These are phyloP conservation scores for Agaricus sinodeliciosus DNA, from an alignment of 768 basidiomycete genomes.

Conservation along the genomic window DNA sequence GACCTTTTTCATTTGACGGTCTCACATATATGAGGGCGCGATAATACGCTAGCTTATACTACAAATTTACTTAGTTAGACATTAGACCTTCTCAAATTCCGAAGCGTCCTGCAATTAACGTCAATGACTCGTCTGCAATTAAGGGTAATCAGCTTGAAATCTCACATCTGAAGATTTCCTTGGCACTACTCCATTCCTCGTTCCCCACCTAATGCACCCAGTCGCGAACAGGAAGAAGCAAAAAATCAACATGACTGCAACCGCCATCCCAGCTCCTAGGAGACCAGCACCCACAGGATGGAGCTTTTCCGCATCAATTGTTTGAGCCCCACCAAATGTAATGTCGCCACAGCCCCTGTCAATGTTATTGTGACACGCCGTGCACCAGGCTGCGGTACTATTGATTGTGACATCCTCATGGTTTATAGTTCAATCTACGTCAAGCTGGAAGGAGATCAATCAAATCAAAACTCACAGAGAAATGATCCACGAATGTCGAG, in stretches of 20 bases:
- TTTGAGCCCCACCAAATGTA: slow-evolving; percentile 25
- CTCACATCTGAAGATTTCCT: slow-evolving; percentile 1
- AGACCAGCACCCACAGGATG: slow-evolving; percentile 58
- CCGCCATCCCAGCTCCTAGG: slow-evolving; percentile 52
- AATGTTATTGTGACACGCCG: slow-evolving; percentile 46
- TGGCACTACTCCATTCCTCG: not conserved
- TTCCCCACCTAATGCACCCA: slow-evolving; percentile 29
- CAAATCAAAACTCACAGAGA: slow-evolving; percentile 21
- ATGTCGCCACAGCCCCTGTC: slow-evolving; percentile 52
- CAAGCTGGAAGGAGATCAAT: not conserved
- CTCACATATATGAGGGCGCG: not conserved
- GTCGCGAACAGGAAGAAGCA: slow-evolving; percentile 32
- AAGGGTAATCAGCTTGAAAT: not conserved
- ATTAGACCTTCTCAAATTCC: not conserved
- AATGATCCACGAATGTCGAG: slow-evolving; percentile 38
- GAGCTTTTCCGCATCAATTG: slow-evolving; percentile 17
- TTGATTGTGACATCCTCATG: slow-evolving; percentile 43
- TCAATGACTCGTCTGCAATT: not conserved
- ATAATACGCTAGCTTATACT: not conserved
- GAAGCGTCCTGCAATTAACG: not conserved
- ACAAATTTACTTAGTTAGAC: not conserved
- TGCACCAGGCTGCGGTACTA: slow-evolving; percentile 52
- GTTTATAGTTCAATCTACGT: not conserved
- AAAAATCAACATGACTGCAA: slow-evolving; percentile 33
- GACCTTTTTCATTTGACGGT: not conserved